Percentiles rank a stretch among this genome's conserved stretches.
phyloP scores from a whole-genome alignment of 768 basidiomycete species.

The Hirschioporus abietinus region DNA sequence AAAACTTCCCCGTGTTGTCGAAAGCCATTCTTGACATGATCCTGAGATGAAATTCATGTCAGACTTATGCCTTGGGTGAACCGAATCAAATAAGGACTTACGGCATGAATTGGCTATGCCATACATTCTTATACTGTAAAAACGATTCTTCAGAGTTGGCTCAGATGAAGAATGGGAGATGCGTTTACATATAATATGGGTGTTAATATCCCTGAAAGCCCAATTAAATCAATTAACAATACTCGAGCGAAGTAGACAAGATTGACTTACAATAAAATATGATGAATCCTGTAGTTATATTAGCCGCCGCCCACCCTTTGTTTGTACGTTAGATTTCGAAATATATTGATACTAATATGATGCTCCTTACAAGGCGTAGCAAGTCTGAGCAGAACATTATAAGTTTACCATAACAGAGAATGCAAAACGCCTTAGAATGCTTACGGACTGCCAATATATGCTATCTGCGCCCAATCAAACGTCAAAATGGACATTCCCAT shows the following conservation, averaged over 20 bases:
- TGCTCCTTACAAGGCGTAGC: conserved; percentile 53
- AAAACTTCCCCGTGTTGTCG: conserved; percentile 53
- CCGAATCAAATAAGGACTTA: conserved; percentile 22
- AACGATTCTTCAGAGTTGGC: background rate
- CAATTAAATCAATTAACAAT: conserved; percentile 15
- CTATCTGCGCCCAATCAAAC: conserved; percentile 77
- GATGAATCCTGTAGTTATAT: conserved; percentile 55
- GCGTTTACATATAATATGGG: conserved; percentile 44
- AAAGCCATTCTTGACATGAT: conserved; percentile 61
- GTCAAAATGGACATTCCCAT: conserved; percentile 72
- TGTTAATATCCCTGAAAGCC: conserved; percentile 44
- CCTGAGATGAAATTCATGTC: conserved; percentile 19
- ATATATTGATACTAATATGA: background rate
- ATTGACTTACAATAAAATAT: conserved; percentile 55
- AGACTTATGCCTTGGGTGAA: conserved; percentile 3
- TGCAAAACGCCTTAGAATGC: conserved; percentile 15
- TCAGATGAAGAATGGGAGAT: conserved; percentile 7
- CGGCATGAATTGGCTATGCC: conserved; percentile 55
- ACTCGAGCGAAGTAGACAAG: conserved; percentile 8
- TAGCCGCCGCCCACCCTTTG: conserved; percentile 65
- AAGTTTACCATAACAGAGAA: background rate
- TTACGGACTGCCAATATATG: conserved; percentile 27
- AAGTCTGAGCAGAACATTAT: conserved; percentile 43
- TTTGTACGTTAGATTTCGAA: background rate
- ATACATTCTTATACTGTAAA: conserved; percentile 53